Percentiles rank a stretch among this genome's conserved stretches.
phyloP scores from a whole-genome alignment of 2,329 filamentous ascomycete genomes.

The Microsporum ferrugineum region DNA sequence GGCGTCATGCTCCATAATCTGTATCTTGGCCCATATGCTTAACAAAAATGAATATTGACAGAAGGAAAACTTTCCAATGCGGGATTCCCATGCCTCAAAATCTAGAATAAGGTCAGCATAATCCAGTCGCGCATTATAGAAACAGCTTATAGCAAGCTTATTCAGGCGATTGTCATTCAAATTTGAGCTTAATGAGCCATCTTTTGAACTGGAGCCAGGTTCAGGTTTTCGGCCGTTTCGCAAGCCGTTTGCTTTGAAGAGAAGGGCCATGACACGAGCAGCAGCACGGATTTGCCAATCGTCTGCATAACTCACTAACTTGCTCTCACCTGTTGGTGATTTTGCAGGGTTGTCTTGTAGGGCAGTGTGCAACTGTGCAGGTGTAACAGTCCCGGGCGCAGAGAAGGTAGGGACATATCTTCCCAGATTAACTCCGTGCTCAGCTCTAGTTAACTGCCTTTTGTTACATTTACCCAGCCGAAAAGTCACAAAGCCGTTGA shows the following conservation, averaged over 20 bases:
- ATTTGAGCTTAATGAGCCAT: neutral
- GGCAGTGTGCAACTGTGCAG: constrained; percentile 67
- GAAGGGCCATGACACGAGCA: constrained; percentile 63
- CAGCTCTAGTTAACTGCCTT: constrained; percentile 48
- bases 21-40: constrained; percentile 85
- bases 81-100: constrained; percentile 78
- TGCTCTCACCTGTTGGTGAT: constrained; percentile 40
- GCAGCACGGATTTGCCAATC: constrained; percentile 86
- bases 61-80: constrained; percentile 65
- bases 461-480: constrained; percentile 60
- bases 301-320: constrained; percentile 54
- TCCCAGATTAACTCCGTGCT: constrained; percentile 43
- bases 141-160: constrained; percentile 56
- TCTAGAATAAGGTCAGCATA: constrained; percentile 75
- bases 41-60: constrained; percentile 88
- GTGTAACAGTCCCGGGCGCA: constrained; percentile 49
- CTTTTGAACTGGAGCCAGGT: constrained; percentile 9
- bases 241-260: constrained; percentile 71
- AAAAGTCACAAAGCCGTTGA: constrained; percentile 70
- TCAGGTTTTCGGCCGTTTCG: constrained; percentile 29
- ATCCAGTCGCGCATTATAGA: constrained; percentile 79
- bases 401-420: constrained; percentile 64
- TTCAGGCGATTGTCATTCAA: neutral
- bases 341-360: constrained; percentile 39
- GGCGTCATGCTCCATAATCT: constrained; percentile 78